A percentile compares a stretch with the other conserved stretches of the same genome.
Conservation (phyloP, 2,329 filamentous ascomycete species). For the Apiospora rasikravindrae region DNA sequence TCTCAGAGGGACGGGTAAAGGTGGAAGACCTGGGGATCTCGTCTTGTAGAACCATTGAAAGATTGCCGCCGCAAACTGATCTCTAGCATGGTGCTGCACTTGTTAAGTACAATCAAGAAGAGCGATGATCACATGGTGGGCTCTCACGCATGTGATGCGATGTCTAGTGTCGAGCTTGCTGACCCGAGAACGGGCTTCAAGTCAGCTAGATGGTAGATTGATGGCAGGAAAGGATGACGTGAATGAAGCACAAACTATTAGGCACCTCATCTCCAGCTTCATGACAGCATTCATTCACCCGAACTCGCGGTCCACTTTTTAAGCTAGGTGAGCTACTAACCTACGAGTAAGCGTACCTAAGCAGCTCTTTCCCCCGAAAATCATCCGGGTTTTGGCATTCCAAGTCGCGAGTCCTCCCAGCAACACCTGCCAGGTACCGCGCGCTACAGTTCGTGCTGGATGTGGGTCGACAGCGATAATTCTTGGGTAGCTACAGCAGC, state of each 20-base stretch:
- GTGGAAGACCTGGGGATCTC: neutral
- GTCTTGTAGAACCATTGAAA: neutral
- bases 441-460: conserved; percentile 11
- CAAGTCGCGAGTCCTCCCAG: neutral
- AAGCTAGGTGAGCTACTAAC: neutral
- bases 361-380: neutral
- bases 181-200: neutral
- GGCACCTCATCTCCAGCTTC: neutral
- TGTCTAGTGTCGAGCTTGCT: neutral
- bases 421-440: conserved; percentile 4
- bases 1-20: neutral
- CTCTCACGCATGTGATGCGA: no score
- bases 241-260: neutral
- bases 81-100: neutral
- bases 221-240: neutral
- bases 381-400: conserved; percentile 12
- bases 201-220: neutral
- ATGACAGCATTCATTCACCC: neutral
- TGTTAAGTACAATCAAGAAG: neutral
- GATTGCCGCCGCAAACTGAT: neutral
- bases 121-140: neutral
- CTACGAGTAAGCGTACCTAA: neutral
- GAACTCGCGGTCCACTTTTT: neutral
- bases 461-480: conserved; percentile 10
- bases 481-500: conserved; percentile 15